phyloP scores from a whole-genome alignment of 345 rosid species.

The Schrenkiella parvula region DNA sequence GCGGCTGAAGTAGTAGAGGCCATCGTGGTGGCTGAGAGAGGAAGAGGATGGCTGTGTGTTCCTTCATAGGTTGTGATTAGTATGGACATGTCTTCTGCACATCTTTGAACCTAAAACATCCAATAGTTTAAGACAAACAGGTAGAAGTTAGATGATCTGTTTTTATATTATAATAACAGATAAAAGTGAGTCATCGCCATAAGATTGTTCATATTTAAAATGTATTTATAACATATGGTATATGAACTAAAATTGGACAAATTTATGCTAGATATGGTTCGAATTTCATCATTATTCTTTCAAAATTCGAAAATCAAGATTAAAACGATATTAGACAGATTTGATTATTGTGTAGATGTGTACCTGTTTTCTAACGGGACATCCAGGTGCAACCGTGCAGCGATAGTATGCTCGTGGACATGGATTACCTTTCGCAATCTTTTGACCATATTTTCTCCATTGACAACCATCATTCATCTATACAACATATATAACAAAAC shows the following conservation, averaged over 20 bases:
- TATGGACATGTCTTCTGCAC: slow-evolving; percentile 66
- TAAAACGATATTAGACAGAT: background rate
- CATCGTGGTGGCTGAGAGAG: slow-evolving; percentile 71
- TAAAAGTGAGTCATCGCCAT: background rate
- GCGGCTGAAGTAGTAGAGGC: slow-evolving; percentile 86
- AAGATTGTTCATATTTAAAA: background rate
- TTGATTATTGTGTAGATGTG: background rate
- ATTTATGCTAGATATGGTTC: background rate
- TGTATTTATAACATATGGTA: background rate
- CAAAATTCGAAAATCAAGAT: background rate
- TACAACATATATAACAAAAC: background rate
- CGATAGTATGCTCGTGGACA: slow-evolving; percentile 93
- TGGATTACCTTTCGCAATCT: slow-evolving; percentile 82
- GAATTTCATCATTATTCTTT: background rate
- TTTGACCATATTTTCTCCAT: slow-evolving; percentile 97
- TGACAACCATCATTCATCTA: slow-evolving; percentile 97
- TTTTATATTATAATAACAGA: background rate
- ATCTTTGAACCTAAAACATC: slow-evolving; percentile 64
- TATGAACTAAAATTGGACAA: background rate
- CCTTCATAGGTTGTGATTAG: slow-evolving; percentile 82
- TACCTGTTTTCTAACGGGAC: slow-evolving; percentile 95
- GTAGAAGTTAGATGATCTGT: background rate
- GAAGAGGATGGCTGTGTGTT: slow-evolving; percentile 67
- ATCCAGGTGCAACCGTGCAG: slow-evolving; percentile 71
- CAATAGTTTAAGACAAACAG: background rate